Conservation (phyloP, 1,284 basidiomycete species). For the Cryptococcus sp. region DNA sequence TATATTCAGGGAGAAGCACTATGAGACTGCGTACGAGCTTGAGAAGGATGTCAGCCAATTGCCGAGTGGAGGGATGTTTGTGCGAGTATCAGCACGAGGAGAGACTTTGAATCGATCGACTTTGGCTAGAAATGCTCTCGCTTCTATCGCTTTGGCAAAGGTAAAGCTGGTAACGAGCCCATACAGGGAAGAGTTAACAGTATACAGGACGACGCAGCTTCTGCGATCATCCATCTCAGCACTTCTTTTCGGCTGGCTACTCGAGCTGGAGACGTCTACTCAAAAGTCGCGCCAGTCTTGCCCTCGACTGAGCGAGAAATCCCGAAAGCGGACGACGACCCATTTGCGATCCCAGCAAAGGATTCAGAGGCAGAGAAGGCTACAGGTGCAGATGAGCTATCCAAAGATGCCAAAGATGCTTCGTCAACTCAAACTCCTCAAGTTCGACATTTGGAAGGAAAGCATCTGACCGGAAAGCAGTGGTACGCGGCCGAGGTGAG, state of each 20-base stretch:
- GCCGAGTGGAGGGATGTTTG: no score
- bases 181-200: background rate
- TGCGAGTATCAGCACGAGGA: background rate
- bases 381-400: slow-evolving; percentile 39
- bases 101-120: background rate
- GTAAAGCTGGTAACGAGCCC: background rate
- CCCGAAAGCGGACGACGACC: slow-evolving; percentile 15
- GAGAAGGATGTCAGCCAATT: no score
- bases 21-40: no score
- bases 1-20: no score
- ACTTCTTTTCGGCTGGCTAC: slow-evolving; percentile 75
- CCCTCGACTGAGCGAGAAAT: background rate
- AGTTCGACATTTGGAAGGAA: slow-evolving; percentile 19
- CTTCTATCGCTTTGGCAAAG: slow-evolving; percentile 55
- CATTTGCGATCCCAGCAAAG: slow-evolving; percentile 9
- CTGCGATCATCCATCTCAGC: slow-evolving; percentile 59
- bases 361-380: slow-evolving; percentile 10
- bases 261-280: slow-evolving; percentile 61
- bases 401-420: slow-evolving; percentile 33
- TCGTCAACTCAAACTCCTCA: slow-evolving; percentile 5
- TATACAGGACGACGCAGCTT: slow-evolving; percentile 61
- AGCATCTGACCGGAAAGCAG: slow-evolving; percentile 58
- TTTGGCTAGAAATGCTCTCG: slow-evolving; percentile 46
- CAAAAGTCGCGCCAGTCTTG: slow-evolving; percentile 6
- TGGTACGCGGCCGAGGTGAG: slow-evolving; percentile 65